Evolutionary conservation across 352 stramenopile genomes (phyloP), one percentile per base, ranked within the genome.

Genomic region (Globisporangium cylindrosporum): DNA sequence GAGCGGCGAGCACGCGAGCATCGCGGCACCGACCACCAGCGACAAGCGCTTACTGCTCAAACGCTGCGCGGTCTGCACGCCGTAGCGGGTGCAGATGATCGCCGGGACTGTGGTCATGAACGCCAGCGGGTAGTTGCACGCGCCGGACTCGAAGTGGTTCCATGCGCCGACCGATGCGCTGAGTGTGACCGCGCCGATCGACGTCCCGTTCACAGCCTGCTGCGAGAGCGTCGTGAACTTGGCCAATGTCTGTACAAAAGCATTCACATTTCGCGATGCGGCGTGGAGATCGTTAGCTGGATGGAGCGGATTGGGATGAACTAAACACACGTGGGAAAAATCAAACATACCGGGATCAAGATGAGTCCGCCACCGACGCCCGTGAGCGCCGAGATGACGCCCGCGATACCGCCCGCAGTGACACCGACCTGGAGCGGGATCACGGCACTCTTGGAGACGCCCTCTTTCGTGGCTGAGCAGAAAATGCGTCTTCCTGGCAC

Each of bases 191-290:
- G 88, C 84, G 51, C 84, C 81, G 60, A 95, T 77, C 8, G 86
- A 94, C 25, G 88, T 95, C 70, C 88, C 88, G 55, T 95, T 95
- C 48, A 95, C 81, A 1, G 83, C 81, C 57, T 95, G 88, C 72
- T 95, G 88, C 14, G 86, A 71, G 27, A 95, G 71, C 12, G 73
- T 84, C 32, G 88, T 94, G 75, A 89, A 93, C 70, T 89, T 91
- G 66, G 86, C 88, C 68, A 95, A 73, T 10, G 80, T 84, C 86
- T 94, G 68, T 43, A 18, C 58, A 32, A 32, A 32, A 32, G 6
- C 41, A 49, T 20, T 32, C 29, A 32, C 38, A 46, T 46, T 20
- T 43, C 36, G 36, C 14, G 18, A 46, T 46, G 12, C 14, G 38
- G 38, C 20, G 6, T 46, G 38, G 14, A 46, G 12, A 46, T 46